Evolutionary conservation across 371 early-diverging fungal genomes (phyloP).

Genomic region (Rhizopus delemar): DNA sequence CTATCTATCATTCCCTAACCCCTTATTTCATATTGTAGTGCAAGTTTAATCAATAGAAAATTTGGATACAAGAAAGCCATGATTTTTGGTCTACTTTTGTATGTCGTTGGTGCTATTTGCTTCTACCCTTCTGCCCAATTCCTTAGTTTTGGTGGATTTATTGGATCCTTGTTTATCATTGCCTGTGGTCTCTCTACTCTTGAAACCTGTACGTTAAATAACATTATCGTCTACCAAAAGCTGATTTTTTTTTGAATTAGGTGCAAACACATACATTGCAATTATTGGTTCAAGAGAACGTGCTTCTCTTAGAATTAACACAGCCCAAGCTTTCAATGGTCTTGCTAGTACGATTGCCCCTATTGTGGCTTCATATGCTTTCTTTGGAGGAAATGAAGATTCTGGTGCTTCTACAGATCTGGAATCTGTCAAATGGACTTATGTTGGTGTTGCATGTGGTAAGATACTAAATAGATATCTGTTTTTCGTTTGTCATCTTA

Average conservation of each 20-base stretch:
- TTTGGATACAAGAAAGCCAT: constrained; percentile 52
- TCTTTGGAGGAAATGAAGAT: constrained; percentile 43
- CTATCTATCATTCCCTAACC: neutral
- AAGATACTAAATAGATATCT: neutral
- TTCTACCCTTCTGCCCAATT: constrained; percentile 49
- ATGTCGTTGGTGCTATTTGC: constrained; percentile 48
- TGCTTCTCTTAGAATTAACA: constrained; percentile 45
- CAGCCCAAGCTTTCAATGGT: constrained; percentile 52
- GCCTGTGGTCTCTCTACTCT: constrained; percentile 51
- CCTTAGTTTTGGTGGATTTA: constrained; percentile 45
- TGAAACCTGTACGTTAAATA: constrained; percentile 40
- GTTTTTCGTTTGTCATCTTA: neutral
- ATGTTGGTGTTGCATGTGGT: constrained; percentile 51
- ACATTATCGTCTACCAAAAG: no score
- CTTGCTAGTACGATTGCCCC: constrained; percentile 49
- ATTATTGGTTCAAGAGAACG: constrained; percentile 40
- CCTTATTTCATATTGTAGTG: constrained; percentile 21
- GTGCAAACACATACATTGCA: constrained; percentile 49
- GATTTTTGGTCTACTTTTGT: constrained; percentile 43
- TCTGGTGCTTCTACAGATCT: constrained; percentile 16
- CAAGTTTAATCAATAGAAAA: constrained; percentile 39
- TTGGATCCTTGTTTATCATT: constrained; percentile 49
- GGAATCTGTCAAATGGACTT: constrained; percentile 50
- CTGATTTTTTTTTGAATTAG: neutral
- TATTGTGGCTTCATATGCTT: constrained; percentile 49